Base-by-base conservation (phyloP, 805 yeast genomes). In the Clavispora carvajalis region DNA sequence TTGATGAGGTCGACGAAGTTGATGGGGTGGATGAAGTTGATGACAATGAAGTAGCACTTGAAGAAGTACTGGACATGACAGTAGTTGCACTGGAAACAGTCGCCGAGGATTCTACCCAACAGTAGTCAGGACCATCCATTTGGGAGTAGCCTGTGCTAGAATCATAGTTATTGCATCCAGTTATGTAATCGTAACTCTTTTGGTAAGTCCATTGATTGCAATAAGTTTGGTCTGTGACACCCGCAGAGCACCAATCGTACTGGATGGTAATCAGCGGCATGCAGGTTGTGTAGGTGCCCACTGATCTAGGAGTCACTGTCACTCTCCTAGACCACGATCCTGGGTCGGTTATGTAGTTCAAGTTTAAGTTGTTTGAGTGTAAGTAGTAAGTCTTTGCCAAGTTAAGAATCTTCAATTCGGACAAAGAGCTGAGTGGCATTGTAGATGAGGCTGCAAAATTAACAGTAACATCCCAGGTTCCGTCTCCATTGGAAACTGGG, bases 221-320 rank as follows among this genome's bases (percentile, higher is more conserved):
- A 7, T 23, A 11, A 5, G 30, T 15, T 9, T 17, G 16, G 23
- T 34, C 37, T 5, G 24, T 33, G 7, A 23, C 21, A 1, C 29
- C 29, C 7, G 22, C 30, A 19, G 23, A 11, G 13, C 37, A 34
- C 37, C 37, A 34, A 12, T 34, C 37, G 37, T 17, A 34, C 17
- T 24, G 21, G 23, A 34, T 34, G 11, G 22, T 23, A 23, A 34
- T 23, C 30, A 12, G 16, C 12, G 37, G 37, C 22, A 34, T 24
- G 15, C 37, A 34, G 21, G 24, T 21, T 4, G 16, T 11, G 37
- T 24, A 34, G 3, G 12, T 10, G 30, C 30, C 37, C 7, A 34
- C 23, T 5, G 23, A 5, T 16, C 17, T 13, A 5, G 37, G 37
- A n/a, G 30, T 24, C 12, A 34, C 19, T 8, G 30, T 24, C 16